Conservation (phyloP, 192 early-diverging fungal species). For the Kappamyces sp. region DNA sequence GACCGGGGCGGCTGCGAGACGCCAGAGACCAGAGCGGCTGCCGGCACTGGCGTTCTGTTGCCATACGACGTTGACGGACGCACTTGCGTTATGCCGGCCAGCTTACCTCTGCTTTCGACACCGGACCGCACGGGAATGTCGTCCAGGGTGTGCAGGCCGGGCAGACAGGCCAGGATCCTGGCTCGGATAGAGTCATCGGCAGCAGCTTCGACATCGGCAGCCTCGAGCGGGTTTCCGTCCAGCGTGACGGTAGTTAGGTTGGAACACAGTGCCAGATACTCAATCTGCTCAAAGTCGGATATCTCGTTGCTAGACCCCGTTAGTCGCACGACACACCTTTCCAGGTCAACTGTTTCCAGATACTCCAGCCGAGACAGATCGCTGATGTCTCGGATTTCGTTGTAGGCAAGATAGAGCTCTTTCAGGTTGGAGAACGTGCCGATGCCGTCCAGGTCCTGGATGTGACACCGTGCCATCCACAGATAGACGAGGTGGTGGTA, state of each 20-base stretch:
- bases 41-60: background rate
- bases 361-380: conserved; percentile 34
- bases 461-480: conserved; percentile 38
- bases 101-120: background rate
- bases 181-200: background rate
- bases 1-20: background rate
- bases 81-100: background rate
- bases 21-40: background rate
- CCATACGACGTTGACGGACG: conserved; percentile 16
- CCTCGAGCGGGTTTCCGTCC: conserved; percentile 30
- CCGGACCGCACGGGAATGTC: background rate
- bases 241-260: conserved; percentile 29
- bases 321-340: conserved; percentile 28
- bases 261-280: conserved; percentile 33
- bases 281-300: conserved; percentile 30
- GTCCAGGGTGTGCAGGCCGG: background rate
- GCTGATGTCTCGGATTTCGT: conserved; percentile 34
- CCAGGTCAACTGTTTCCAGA: conserved; percentile 39
- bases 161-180: background rate
- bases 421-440: conserved; percentile 15
- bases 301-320: conserved; percentile 26
- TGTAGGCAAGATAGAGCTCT: conserved; percentile 43
- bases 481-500: conserved; percentile 34
- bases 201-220: background rate
- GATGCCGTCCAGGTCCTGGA: conserved; percentile 38